These are phyloP conservation scores for Chlorella sp. DNA, from an alignment of 139 green algal genomes.

Conservation along the genomic window DNA sequence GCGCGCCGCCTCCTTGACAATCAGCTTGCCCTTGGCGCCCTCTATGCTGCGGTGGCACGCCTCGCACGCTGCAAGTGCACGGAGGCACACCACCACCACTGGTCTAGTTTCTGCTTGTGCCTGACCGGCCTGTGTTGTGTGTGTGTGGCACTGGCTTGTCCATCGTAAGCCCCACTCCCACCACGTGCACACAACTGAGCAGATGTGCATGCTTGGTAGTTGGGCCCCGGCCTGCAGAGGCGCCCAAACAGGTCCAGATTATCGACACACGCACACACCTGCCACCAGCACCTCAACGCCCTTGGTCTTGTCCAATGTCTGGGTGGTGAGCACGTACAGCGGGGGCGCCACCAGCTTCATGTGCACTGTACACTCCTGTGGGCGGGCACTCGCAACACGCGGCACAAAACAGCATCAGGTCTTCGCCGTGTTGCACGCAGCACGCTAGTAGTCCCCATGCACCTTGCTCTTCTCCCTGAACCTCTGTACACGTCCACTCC, in stretches of 20 bases:
- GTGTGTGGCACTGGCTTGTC: neutral
- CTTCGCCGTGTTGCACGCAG: too few relatives aligned
- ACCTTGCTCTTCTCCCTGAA: too few relatives aligned
- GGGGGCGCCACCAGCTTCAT: constrained; percentile 97
- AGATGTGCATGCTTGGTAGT: too few relatives aligned
- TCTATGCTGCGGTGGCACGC: constrained; percentile 72
- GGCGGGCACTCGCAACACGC: too few relatives aligned
- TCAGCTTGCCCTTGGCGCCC: constrained; percentile 75
- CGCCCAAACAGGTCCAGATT: too few relatives aligned
- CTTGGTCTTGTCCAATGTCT: constrained; percentile 89
- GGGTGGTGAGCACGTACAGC: constrained; percentile 96
- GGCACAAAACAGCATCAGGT: too few relatives aligned
- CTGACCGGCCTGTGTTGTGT: neutral
- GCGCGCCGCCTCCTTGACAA: constrained; percentile 90
- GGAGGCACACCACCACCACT: too few relatives aligned
- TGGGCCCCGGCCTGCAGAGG: too few relatives aligned
- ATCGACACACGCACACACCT: too few relatives aligned
- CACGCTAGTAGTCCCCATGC: too few relatives aligned
- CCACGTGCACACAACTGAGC: too few relatives aligned
- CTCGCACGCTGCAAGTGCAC: constrained; percentile 71
- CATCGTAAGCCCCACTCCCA: neutral
- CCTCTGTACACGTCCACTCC: too few relatives aligned
- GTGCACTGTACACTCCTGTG: constrained; percentile 81
- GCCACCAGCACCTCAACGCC: constrained; percentile 41
- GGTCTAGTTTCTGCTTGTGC: neutral